A percentile compares a stretch with the other conserved stretches of the same genome.
Conservation (phyloP, 108 stramenopile genomes). For the Skeletonema menzelii region DNA sequence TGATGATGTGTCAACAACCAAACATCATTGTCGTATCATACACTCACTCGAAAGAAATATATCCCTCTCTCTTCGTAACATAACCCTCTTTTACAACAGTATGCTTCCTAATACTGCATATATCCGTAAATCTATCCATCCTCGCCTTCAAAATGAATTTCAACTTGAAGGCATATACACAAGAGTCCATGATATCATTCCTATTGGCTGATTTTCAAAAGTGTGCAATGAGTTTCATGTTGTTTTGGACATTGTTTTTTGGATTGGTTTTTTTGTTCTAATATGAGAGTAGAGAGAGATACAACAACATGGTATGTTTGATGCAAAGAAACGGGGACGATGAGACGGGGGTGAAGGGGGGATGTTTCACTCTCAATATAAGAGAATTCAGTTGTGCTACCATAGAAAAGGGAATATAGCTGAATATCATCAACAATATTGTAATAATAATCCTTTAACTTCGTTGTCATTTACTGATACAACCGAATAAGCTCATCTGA, state of each 20-base stretch:
- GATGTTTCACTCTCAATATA: too few relatives aligned
- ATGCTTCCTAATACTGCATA: conserved; percentile 66
- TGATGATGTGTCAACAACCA: neutral
- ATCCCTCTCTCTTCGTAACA: too few relatives aligned
- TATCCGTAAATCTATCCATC: conserved; percentile 52
- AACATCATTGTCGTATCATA: too few relatives aligned
- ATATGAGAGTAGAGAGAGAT: neutral
- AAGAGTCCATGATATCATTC: conserved; percentile 66
- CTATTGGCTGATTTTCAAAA: conserved; percentile 73
- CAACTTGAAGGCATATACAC: conserved; percentile 59
- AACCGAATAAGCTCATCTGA: conserved; percentile 96
- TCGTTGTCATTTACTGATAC: conserved; percentile 77
- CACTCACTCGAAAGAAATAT: too few relatives aligned
- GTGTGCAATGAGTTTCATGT: conserved; percentile 75
- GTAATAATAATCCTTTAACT: neutral
- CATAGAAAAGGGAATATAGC: neutral
- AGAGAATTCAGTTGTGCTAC: too few relatives aligned
- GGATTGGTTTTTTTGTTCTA: conserved; percentile 84
- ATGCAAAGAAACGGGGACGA: too few relatives aligned
- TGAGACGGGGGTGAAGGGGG: too few relatives aligned
- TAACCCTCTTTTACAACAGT: neutral
- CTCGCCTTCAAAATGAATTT: conserved; percentile 76
- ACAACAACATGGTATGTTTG: too few relatives aligned
- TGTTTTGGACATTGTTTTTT: conserved; percentile 91
- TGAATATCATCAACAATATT: neutral